Base-by-base conservation (phyloP, 2,329 filamentous ascomycete genomes). In the Coleophoma eucalyptorum region DNA sequence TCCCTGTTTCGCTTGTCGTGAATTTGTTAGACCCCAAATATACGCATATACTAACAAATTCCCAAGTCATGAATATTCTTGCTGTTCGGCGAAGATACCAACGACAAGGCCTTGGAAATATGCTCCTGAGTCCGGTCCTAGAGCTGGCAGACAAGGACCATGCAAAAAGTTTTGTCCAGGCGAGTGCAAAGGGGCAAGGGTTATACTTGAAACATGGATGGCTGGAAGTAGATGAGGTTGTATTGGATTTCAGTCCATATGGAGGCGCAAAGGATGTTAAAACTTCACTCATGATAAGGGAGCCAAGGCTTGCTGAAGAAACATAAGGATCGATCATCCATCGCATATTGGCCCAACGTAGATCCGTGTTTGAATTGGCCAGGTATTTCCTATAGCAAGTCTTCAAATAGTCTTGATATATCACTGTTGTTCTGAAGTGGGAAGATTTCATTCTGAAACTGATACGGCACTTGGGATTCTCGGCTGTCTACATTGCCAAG, bases 201-300 rank as follows among this genome's bases (percentile, higher is more conserved):
- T n/a, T 49, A 37, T 49, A 49, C 38, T 18, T 49, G 38, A 49
- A 44, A 34, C 40, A 49, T 16, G 48, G 48, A 20, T 49, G 48
- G 48, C 12, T 5, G 37, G 40, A 44, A 21, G 48, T 49, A 4
- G 48, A 49, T n/a, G 48, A 44, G 20, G 44, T 49, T 4, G 26
- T 44, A n/a, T 16, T 49, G 37, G 48, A 49, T 44, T 44, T 34
- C 13, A 49, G 48, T 32, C 48, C 37, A 18, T 49, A 49, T 19
- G 48, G 48, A 8, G 48, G 48, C 5, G 11, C 40, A 44, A 35
- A n/a, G 26, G 8, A 33, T 5, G 48, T 32, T 2, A 49, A 32
- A 32, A 49, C 48, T 31, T 10, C 37, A n/a, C 40, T 49, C 33
- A 13, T 49, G 31, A 18, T 49, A 3, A 44, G 48, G 48, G 48